A percentile compares a stretch with the other conserved stretches of the same genome.
Evolutionary conservation across 1,139 yeast genomes (phyloP).

Genomic region (Kluyveromyces sp.): DNA sequence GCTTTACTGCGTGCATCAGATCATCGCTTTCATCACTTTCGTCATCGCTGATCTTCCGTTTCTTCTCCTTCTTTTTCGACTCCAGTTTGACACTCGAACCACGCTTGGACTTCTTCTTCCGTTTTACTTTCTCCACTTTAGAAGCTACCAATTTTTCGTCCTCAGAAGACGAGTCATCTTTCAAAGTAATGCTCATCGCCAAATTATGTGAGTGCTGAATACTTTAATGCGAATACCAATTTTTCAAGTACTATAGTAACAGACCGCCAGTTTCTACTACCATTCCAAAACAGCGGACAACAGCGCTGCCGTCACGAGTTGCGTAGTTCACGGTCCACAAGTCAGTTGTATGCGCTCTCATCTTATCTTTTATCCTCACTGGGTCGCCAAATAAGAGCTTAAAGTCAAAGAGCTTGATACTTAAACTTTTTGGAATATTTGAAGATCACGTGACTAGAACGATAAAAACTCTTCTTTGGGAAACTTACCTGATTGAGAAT

Average conservation of each 20-base stretch:
- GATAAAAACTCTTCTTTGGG: not conserved
- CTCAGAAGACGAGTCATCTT: constrained; percentile 11
- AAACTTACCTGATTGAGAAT: not conserved
- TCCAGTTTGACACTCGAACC: not conserved
- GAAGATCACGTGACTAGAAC: constrained; percentile 1
- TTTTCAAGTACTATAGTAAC: not conserved
- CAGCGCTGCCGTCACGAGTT: not conserved
- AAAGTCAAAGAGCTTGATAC: no score
- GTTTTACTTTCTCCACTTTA: not conserved
- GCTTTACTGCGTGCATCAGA: constrained; percentile 10
- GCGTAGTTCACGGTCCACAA: no score
- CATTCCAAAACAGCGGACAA: not conserved
- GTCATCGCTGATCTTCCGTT: constrained; percentile 3
- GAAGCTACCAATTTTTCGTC: constrained; percentile 8
- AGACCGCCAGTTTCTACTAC: not conserved
- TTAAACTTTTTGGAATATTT: no score
- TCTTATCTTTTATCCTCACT: no score
- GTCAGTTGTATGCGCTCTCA: no score
- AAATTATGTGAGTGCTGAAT: not conserved
- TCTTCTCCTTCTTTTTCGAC: not conserved
- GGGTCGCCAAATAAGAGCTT: no score
- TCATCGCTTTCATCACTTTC: constrained; percentile 16
- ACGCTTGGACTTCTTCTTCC: constrained; percentile 7
- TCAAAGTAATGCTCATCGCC: constrained; percentile 12
- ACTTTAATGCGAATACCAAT: no score